A percentile compares a stretch with the other conserved stretches of the same genome.
These are phyloP conservation scores for Oleoguttula mirabilis DNA, from an alignment of 495 filamentous ascomycete genomes.

Conservation along the genomic window DNA sequence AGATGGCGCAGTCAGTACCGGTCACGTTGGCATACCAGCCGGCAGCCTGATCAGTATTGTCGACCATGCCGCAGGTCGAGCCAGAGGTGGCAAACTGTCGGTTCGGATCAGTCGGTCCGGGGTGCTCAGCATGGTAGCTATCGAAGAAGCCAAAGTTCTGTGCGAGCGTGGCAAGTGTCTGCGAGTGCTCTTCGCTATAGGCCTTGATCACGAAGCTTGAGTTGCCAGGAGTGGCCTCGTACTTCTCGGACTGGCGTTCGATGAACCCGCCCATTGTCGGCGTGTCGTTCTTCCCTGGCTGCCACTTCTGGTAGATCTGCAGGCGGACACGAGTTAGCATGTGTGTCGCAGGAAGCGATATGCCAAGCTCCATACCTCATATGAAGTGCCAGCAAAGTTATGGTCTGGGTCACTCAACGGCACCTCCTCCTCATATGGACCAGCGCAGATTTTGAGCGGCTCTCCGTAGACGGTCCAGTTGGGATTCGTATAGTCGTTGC, in stretches of 20 bases:
- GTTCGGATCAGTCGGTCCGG: conserved; percentile 34
- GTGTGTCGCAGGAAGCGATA: no score
- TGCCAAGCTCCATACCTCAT: no score
- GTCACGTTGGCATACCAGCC: conserved; percentile 8
- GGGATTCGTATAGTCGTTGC: conserved; percentile 29
- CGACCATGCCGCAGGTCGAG: conserved; percentile 33
- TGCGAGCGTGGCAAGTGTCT: conserved; percentile 29
- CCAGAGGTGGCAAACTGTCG: conserved; percentile 32
- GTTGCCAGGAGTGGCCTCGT: conserved; percentile 26
- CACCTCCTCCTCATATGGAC: conserved; percentile 33
- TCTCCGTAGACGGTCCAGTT: conserved; percentile 36
- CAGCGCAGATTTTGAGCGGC: conserved; percentile 31
- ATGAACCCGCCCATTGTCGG: conserved; percentile 36
- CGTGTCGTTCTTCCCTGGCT: conserved; percentile 28
- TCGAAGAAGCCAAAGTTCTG: conserved; percentile 36
- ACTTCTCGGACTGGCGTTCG: conserved; percentile 36
- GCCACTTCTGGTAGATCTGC: conserved; percentile 23
- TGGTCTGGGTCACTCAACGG: conserved; percentile 34
- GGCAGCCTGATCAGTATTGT: conserved; percentile 16
- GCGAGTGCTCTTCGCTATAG: conserved; percentile 31
- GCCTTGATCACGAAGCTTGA: conserved; percentile 34
- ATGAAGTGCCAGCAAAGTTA: conserved; percentile 33
- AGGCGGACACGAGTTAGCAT: no score
- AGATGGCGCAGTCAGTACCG: not conserved
- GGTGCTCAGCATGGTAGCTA: conserved; percentile 33